Base-by-base conservation (phyloP, 2,329 filamentous ascomycete species). In the Colletotrichum sansevieriae region DNA sequence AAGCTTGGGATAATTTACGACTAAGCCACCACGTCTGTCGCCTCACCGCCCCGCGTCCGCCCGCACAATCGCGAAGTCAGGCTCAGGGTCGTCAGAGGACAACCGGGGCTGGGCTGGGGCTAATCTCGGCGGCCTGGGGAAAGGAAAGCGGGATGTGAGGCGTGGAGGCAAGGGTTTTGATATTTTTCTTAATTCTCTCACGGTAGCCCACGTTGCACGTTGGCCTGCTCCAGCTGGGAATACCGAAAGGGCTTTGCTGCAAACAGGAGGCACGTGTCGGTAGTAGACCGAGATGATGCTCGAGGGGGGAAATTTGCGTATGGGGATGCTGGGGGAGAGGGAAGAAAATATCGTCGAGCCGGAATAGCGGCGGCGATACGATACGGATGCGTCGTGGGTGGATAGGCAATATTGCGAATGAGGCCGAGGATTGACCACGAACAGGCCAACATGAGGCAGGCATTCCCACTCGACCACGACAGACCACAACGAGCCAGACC, bases 321-420 rank as follows among this genome's bases (percentile, higher is more conserved):
- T 51, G 54, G 61, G 61, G 39, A 46, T 22, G 44, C 10, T 18
- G 43, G n/a, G 25, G 18, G 12, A 43, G 49, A 52, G n/a, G 18
- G n/a, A 33, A 18, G 22, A 18, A 47, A 43, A 39, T 25, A 60
- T 22, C 57, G 43, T 20, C 35, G 13, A 64, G 55, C 62, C 61
- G 65, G 61, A 68, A 68, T 68, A 68, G 61, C 61, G 62, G 55
- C 65, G 65, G 55, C 62, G 62, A 65, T 65, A 58, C 54, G 54
- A 68, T 49, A 65, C 60, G 54, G 65, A 59, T 68, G 59, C 61
- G 46, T 51, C 33, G 8, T 54, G 10, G 37, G 65, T 68, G 65
- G 65, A 65, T 68, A 65, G 39, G 44, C 65, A 68, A 65, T 68
- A 68, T 65, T 65, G 54, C 55, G 65, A 68, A 65, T 68, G 65